Conservation (phyloP, 345 rosid species). For the Syzygium grande region DNA sequence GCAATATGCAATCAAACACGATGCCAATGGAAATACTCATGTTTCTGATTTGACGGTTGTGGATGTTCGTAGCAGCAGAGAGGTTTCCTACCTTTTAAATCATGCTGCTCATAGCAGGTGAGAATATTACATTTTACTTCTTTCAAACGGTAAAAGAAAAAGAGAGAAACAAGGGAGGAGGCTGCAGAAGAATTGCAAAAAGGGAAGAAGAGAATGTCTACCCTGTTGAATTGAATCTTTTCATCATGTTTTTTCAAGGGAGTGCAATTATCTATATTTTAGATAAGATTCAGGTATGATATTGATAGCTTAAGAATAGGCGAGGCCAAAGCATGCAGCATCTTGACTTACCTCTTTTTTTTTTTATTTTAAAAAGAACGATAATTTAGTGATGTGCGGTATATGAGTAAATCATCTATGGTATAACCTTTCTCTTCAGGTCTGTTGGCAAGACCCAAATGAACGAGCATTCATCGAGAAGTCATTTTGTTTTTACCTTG, state of each 20-base stretch:
- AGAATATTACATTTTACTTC: background rate
- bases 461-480: slow-evolving; percentile 97
- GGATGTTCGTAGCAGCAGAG: slow-evolving; percentile 63
- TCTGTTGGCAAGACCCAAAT: slow-evolving; percentile 94
- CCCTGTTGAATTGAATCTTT: background rate
- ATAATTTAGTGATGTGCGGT: background rate
- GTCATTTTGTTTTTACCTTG: slow-evolving; percentile 92
- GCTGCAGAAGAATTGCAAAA: background rate
- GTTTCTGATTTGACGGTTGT: slow-evolving; percentile 69
- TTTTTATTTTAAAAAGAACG: background rate
- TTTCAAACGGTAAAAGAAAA: background rate
- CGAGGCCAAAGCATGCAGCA: background rate
- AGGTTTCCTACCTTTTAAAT: slow-evolving; percentile 65
- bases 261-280: background rate
- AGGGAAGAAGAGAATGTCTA: background rate
- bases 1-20: slow-evolving; percentile 65
- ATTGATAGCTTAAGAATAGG: background rate
- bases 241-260: background rate
- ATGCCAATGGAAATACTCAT: slow-evolving; percentile 74
- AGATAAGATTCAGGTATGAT: background rate
- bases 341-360: background rate
- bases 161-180: background rate
- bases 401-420: background rate
- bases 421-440: slow-evolving; percentile 21
- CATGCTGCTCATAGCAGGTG: slow-evolving; percentile 88